These are phyloP conservation scores for Cladosporium austrohemisphaericum DNA, from an alignment of 2,329 filamentous ascomycete genomes.

Conservation along the genomic window DNA sequence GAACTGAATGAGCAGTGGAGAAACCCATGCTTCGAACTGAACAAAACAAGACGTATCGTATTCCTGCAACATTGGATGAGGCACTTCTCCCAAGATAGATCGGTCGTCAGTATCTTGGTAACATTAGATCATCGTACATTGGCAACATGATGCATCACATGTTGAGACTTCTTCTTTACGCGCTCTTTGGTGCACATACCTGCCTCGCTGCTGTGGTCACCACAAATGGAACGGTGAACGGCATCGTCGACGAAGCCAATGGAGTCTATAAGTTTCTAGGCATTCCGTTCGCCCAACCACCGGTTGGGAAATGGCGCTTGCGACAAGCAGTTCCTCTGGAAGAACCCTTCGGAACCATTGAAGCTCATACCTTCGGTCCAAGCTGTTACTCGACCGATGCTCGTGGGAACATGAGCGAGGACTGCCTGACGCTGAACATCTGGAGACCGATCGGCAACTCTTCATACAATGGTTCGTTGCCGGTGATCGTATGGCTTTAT, in stretches of 20 bases:
- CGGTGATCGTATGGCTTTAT: background rate
- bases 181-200: no score
- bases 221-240: background rate
- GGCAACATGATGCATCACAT: no score
- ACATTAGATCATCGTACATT: no score
- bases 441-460: background rate
- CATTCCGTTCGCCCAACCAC: background rate
- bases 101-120: no score
- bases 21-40: no score
- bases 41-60: no score
- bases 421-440: constrained; percentile 59
- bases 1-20: no score
- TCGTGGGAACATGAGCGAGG: constrained; percentile 37
- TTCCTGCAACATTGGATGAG: no score
- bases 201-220: background rate
- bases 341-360: background rate
- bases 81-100: no score
- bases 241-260: background rate
- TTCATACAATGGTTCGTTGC: background rate
- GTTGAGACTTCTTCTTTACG: no score
- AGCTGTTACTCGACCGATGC: background rate
- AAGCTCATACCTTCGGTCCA: background rate
- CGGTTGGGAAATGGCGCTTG: background rate
- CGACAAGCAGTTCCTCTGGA: background rate
- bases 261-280: background rate